These are phyloP conservation scores for Daldinia grandis DNA, from an alignment of 495 filamentous ascomycete genomes.

Conservation along the genomic window DNA sequence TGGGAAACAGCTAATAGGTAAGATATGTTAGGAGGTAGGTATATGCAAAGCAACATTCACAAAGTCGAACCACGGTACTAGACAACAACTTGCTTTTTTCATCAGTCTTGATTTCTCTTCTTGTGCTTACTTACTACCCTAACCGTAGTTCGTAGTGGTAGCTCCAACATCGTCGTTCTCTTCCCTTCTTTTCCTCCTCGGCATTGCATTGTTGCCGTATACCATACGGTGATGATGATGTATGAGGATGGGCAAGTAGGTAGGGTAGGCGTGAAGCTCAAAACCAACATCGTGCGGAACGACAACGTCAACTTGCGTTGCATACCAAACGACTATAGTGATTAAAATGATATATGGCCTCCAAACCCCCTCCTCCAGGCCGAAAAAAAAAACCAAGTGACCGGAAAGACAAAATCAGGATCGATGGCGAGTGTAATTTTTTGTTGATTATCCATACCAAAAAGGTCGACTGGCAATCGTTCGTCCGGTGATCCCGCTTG, in stretches of 20 bases:
- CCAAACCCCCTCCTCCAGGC: constrained; percentile 5
- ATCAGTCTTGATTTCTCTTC: constrained; percentile 37
- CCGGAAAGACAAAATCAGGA: constrained; percentile 26
- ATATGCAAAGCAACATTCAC: not conserved
- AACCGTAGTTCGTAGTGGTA: constrained; percentile 8
- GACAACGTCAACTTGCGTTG: constrained; percentile 1
- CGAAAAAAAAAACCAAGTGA: constrained; percentile 22
- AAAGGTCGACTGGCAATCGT: not conserved
- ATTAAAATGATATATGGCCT: constrained; percentile 28
- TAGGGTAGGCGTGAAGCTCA: not conserved
- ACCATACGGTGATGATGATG: not conserved
- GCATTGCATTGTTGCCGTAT: not conserved
- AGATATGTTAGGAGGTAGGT: too few relatives aligned
- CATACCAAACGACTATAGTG: constrained; percentile 12
- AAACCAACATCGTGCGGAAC: not conserved
- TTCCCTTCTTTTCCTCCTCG: not conserved
- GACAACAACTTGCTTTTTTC: constrained; percentile 18
- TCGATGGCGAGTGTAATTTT: not conserved
- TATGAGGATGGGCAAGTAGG: not conserved
- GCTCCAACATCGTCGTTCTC: not conserved
- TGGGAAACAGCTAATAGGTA: not conserved
- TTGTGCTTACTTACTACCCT: constrained; percentile 6
- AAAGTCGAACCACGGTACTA: not conserved
- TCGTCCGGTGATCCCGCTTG: constrained; percentile 10
- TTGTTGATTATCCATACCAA: constrained; percentile 14